Evolutionary conservation across 2,329 filamentous ascomycete species (phyloP), one percentile per base, ranked within the genome.

Genomic region (Phialocephala sp.): DNA sequence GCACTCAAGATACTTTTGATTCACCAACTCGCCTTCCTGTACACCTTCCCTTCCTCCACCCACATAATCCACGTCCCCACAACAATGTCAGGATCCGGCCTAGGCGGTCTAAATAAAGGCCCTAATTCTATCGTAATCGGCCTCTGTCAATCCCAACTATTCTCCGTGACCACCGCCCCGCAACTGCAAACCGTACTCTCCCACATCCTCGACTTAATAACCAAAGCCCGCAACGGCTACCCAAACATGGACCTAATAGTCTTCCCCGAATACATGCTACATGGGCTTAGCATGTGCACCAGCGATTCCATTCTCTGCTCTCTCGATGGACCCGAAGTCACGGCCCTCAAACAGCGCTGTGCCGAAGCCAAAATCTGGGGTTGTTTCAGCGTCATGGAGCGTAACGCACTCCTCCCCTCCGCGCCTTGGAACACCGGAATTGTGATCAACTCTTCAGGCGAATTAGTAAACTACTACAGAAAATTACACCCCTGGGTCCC

Each of bases 401-500:
- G 52, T 9, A 55, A 55, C 52, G 18, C 52, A 35, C 35, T 55
- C 15, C 52, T 55, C 35, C 27, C 52, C 18, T 55, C 24, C 35
- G 52, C 52, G 35, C 60, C 60, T n/a, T 62, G 60, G 60, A 62
- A 62, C 22, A 56, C 54, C 11, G 60, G 60, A 22, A 57, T 62
- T 20, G 52, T 52, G 22, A 62, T 62, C 20, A 62, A 62, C 37
- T 45, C 50, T 14, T 43, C 37, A 12, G 60, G 60, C 39, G 60
- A 62, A 43, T 15, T 62, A 9, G 60, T 62, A n/a, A 57, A 62
- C 22, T 62, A 62, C 39, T 62, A 62, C 32, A 47, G 60, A 35
- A 62, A 62, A 43, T 35, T 62, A 39, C 60, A 62, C 41, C 60
- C 60, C 12, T 62, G 60, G 60, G 36, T 62, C 32, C 60, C 60